Conservation (phyloP, 768 basidiomycete genomes). For the Rhodocollybia butyracea region DNA sequence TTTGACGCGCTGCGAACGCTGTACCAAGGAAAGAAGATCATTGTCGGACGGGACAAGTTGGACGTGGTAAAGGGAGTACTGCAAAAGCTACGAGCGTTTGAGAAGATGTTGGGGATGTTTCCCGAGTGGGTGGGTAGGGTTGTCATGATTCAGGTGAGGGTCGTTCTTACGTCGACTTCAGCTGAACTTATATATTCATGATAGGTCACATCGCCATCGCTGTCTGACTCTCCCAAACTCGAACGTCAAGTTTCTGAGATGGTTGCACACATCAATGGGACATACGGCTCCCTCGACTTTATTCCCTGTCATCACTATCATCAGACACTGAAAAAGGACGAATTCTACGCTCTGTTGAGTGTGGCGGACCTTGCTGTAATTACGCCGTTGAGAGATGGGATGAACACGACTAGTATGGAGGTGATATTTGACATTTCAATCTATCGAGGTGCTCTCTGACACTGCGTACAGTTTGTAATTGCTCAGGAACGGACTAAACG, state of each 20-base stretch:
- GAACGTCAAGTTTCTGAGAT: conserved; percentile 92
- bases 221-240: conserved; percentile 90
- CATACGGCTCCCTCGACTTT: conserved; percentile 92
- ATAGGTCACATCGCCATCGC: conserved; percentile 71
- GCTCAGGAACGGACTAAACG: conserved; percentile 84
- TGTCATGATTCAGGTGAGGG: conserved; percentile 74
- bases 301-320: conserved; percentile 99
- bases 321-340: conserved; percentile 95
- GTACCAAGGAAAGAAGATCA: conserved; percentile 97
- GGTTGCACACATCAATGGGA: conserved; percentile 93
- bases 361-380: conserved; percentile 95
- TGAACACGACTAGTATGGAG: conserved; percentile 99
- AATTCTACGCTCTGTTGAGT: conserved; percentile 92
- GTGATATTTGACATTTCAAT: too few relatives aligned
- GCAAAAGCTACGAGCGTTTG: conserved; percentile 96
- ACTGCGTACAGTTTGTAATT: conserved; percentile 92
- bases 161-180: not conserved
- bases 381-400: conserved; percentile 93
- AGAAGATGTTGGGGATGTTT: conserved; percentile 89
- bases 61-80: conserved; percentile 98
- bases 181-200: not conserved
- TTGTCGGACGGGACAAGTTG: conserved; percentile 95
- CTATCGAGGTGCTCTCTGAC: too few relatives aligned
- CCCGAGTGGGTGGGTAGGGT: conserved; percentile 95
- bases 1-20: conserved; percentile 76